Evolutionary conservation across 1,284 basidiomycete species (phyloP).

Genomic region (Malassezia pachydermatis): DNA sequence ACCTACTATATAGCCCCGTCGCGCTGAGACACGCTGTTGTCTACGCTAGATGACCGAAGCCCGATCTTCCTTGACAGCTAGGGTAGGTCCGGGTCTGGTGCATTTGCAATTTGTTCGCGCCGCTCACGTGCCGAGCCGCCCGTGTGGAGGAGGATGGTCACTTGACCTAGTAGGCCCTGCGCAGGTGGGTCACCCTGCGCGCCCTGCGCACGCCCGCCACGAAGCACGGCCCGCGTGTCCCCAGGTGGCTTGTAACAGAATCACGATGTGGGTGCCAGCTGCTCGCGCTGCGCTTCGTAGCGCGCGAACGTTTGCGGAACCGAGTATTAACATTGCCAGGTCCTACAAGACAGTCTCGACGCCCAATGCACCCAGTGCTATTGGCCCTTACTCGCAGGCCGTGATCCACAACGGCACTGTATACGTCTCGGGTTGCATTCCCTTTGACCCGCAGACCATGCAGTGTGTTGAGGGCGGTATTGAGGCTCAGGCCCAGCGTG

Average conservation of each 20-base stretch:
- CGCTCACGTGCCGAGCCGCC: neutral
- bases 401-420: conserved; percentile 68
- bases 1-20: too few relatives aligned
- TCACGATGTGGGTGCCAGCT: conserved; percentile 4
- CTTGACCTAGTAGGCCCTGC: too few relatives aligned
- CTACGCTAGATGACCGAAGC: too few relatives aligned
- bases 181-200: too few relatives aligned
- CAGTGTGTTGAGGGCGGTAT: conserved; percentile 66
- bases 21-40: too few relatives aligned
- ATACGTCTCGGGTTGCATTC: conserved; percentile 82
- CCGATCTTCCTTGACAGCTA: too few relatives aligned
- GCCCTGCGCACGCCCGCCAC: neutral
- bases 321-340: conserved; percentile 6
- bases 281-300: conserved; percentile 1
- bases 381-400: conserved; percentile 56
- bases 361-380: conserved; percentile 41
- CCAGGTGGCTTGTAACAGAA: neutral
- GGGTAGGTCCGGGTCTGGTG: too few relatives aligned
- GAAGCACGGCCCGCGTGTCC: neutral
- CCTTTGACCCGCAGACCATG: conserved; percentile 66
- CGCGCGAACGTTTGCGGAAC: neutral
- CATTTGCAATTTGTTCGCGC: conserved; percentile 1
- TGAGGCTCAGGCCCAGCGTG: conserved; percentile 72
- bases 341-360: conserved; percentile 42
- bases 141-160: neutral